phyloP scores from a whole-genome alignment of 2,329 filamentous ascomycete genomes.

The Phaeoacremonium minimum region DNA sequence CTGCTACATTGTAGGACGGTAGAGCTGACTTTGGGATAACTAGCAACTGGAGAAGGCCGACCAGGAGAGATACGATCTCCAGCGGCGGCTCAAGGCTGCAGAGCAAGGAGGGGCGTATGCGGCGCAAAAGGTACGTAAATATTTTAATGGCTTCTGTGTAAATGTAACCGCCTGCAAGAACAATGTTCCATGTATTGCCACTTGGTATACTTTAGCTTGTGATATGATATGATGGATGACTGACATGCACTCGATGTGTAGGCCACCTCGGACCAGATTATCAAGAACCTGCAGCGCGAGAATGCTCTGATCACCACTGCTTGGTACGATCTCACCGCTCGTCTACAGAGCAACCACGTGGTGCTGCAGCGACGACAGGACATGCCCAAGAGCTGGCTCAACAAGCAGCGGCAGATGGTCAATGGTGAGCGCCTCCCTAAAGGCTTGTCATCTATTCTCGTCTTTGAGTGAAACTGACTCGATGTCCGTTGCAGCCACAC shows the following conservation, averaged over 20 bases:
- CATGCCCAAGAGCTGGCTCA: conserved; percentile 75
- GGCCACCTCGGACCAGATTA: conserved; percentile 48
- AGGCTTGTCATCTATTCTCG: too few relatives aligned
- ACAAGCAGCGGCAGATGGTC: conserved; percentile 73
- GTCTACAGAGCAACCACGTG: conserved; percentile 79
- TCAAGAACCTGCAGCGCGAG: conserved; percentile 71
- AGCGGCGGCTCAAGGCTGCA: conserved; percentile 48
- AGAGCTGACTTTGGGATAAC: too few relatives aligned
- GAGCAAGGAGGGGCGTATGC: conserved; percentile 43
- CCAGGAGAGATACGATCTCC: conserved; percentile 51
- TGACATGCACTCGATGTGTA: conserved; percentile 24
- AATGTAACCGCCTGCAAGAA: conserved; percentile 4
- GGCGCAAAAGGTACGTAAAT: conserved; percentile 47
- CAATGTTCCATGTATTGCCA: background rate
- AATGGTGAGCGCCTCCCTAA: conserved; percentile 45
- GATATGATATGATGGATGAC: conserved; percentile 3
- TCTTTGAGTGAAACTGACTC: too few relatives aligned
- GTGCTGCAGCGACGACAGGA: conserved; percentile 72
- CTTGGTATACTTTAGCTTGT: background rate
- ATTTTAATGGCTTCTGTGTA: too few relatives aligned
- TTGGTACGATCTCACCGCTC: conserved; percentile 77
- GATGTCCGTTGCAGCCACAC: conserved; percentile 35
- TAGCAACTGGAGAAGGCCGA: conserved; percentile 58
- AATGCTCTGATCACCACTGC: conserved; percentile 76
- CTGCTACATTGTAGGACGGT: too few relatives aligned